A percentile compares a stretch with the other conserved stretches of the same genome.
Evolutionary conservation across 805 yeast species (phyloP).

Genomic region (Kockiozyma suomiensis): DNA sequence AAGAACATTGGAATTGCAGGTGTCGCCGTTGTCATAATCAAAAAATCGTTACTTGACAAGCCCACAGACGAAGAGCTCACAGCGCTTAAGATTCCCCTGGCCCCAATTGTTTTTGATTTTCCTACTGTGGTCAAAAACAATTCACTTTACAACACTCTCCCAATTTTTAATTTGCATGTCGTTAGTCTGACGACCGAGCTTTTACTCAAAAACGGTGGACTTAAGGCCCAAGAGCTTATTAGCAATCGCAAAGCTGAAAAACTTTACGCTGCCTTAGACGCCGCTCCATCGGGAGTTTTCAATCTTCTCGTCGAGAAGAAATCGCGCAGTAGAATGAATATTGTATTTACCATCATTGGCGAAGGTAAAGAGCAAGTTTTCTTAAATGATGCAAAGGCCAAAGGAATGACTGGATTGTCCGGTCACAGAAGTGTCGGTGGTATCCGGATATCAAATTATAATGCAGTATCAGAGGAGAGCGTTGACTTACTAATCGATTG

Average conservation of each 20-base stretch:
- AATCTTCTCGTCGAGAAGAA: conserved; percentile 63
- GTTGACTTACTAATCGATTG: conserved; percentile 60
- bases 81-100: conserved; percentile 66
- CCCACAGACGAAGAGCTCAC: conserved; percentile 64
- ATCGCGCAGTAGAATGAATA: conserved; percentile 86
- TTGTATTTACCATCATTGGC: conserved; percentile 76
- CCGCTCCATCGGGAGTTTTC: conserved; percentile 61
- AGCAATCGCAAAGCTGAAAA: conserved; percentile 64
- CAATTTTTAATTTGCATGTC: conserved; percentile 87
- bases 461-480: conserved; percentile 72
- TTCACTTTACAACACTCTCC: conserved; percentile 94
- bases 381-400: conserved; percentile 63
- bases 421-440: conserved; percentile 99
- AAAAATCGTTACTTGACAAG: conserved; percentile 67
- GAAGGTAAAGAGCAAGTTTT: conserved; percentile 67
- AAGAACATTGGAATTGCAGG: conserved; percentile 98
- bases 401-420: conserved; percentile 73
- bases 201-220: conserved; percentile 71
- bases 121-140: conserved; percentile 85
- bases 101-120: conserved; percentile 87
- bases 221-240: conserved; percentile 57
- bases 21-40: conserved; percentile 85
- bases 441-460: conserved; percentile 85
- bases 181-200: conserved; percentile 74
- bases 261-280: conserved; percentile 67